These are phyloP conservation scores for Cunninghamia lanceolata DNA, from an alignment of 75 land plant genomes.

Conservation along the genomic window DNA sequence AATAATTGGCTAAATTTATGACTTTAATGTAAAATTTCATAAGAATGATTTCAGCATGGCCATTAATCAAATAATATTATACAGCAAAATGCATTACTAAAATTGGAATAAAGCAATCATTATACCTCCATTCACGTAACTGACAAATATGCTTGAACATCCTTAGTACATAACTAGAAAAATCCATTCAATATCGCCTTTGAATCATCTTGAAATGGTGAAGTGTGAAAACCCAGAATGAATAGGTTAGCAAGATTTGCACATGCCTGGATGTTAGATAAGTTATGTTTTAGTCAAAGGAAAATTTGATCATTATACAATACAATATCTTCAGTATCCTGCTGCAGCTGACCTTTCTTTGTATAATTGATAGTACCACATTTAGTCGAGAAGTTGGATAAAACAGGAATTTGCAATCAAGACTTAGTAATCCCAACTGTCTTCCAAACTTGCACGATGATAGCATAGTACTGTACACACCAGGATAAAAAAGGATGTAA, in stretches of 20 bases:
- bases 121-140: neutral
- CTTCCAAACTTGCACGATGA: constrained; percentile 79
- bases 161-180: neutral
- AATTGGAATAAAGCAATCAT: neutral
- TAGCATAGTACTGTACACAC: constrained; percentile 77
- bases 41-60: neutral
- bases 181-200: neutral
- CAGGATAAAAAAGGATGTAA: constrained; percentile 79
- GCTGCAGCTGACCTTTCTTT: neutral
- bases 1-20: neutral
- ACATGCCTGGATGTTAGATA: neutral
- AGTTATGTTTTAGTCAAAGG: neutral
- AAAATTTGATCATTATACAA: neutral
- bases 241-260: neutral
- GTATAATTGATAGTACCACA: neutral
- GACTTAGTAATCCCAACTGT: constrained; percentile 41
- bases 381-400: neutral
- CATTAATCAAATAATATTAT: neutral
- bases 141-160: neutral
- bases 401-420: neutral
- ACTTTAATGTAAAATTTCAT: neutral
- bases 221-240: neutral
- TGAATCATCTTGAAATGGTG: neutral
- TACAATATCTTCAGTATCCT: neutral
- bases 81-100: neutral